Percentiles rank a stretch among this genome's conserved stretches.
Evolutionary conservation across 345 rosid genomes (phyloP).

Genomic region (Citrus trifoliata): DNA sequence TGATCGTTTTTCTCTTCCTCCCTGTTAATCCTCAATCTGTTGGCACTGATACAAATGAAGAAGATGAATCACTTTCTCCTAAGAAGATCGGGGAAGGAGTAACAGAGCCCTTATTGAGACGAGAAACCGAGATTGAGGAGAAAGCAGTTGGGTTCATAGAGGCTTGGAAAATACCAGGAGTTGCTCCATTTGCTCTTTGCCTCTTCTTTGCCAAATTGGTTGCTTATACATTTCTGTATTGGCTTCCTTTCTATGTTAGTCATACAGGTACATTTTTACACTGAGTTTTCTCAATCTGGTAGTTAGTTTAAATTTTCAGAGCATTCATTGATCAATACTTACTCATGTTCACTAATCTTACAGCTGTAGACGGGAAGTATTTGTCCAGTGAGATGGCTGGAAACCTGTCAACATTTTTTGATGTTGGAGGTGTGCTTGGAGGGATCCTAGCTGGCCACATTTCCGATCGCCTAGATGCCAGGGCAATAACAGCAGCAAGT

Average conservation of each 20-base stretch:
- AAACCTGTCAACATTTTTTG: conserved; percentile 83
- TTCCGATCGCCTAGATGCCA: conserved; percentile 73
- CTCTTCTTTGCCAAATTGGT: conserved; percentile 95
- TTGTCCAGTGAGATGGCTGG: conserved; percentile 74
- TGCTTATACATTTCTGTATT: conserved; percentile 93
- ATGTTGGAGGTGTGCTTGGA: conserved; percentile 92
- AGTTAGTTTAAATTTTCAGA: background rate
- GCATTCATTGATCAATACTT: conserved; percentile 7
- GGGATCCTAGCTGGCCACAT: conserved; percentile 95
- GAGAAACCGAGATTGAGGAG: conserved; percentile 36
- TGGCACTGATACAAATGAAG: conserved; percentile 47
- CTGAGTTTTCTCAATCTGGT: background rate
- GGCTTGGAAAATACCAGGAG: conserved; percentile 97
- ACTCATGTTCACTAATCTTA: conserved; percentile 12
- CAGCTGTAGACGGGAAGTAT: conserved; percentile 87
- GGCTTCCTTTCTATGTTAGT: conserved; percentile 97
- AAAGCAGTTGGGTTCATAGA: conserved; percentile 80
- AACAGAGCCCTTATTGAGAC: conserved; percentile 48
- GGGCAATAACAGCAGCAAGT: conserved; percentile 91
- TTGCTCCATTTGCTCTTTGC: conserved; percentile 88
- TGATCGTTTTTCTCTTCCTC: conserved; percentile 62
- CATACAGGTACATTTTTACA: conserved; percentile 63
- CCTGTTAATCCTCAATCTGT: conserved; percentile 76
- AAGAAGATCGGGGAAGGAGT: conserved; percentile 43
- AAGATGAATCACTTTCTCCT: conserved; percentile 47